Percentiles rank a stretch among this genome's conserved stretches.
These are phyloP conservation scores for Chondrus crispus DNA, from an alignment of 23 red algal genomes.

Conservation along the genomic window DNA sequence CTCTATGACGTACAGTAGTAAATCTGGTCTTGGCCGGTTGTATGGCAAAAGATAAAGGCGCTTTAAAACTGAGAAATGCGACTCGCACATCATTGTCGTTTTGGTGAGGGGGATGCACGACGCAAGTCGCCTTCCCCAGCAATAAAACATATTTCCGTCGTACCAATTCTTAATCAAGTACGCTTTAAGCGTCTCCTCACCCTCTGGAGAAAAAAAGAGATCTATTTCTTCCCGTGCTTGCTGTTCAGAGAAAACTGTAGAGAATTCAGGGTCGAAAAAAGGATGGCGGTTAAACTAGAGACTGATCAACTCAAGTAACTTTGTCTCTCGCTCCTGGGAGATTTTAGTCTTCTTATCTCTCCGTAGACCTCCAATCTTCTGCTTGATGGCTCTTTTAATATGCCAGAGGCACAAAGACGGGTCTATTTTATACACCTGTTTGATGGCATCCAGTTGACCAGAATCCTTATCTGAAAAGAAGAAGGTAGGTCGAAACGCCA, in stretches of 20 bases:
- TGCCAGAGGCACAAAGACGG: not conserved
- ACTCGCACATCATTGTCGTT: not conserved
- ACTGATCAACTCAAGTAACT: too few species aligned
- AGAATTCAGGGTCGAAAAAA: too few species aligned
- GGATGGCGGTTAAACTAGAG: too few species aligned
- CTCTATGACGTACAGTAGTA: not conserved
- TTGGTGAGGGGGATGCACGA: not conserved
- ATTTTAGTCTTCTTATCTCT: not conserved
- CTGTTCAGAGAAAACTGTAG: too few species aligned
- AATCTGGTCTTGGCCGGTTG: not conserved
- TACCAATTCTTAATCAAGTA: not conserved
- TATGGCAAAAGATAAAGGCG: not conserved
- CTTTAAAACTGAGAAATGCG: not conserved
- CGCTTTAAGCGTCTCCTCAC: too few species aligned
- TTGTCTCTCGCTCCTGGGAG: too few species aligned
- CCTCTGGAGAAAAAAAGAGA: too few species aligned
- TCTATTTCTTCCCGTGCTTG: too few species aligned
- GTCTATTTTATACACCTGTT: not conserved
- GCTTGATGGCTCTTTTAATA: not conserved
- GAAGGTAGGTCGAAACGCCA: not conserved
- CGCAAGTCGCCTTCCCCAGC: not conserved
- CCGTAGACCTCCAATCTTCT: not conserved
- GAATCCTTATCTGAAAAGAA: constrained; percentile 16
- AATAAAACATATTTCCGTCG: not conserved
- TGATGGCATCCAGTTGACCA: not conserved